Evolutionary conservation across 495 filamentous ascomycete species (phyloP).

Genomic region (Aspergillus incahuasiensis): DNA sequence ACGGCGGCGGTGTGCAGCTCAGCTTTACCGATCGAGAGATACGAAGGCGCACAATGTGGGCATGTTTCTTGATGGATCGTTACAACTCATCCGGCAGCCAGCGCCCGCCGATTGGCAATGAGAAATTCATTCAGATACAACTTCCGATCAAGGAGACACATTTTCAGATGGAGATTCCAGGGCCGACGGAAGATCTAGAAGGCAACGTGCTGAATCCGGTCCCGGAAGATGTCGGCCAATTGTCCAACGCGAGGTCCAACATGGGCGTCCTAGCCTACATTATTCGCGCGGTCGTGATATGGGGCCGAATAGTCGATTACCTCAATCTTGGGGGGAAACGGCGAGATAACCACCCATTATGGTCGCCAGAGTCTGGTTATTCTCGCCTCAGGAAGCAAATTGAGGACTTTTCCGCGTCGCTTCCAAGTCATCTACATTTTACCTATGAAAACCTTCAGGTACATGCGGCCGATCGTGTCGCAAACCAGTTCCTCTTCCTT

Average conservation of each 20-base stretch:
- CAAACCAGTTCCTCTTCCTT: slow-evolving; percentile 91
- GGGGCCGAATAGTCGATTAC: slow-evolving; percentile 86
- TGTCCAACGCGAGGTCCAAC: slow-evolving; percentile 69
- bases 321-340: slow-evolving; percentile 89
- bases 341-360: slow-evolving; percentile 68
- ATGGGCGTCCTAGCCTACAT: slow-evolving; percentile 95
- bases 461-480: slow-evolving; percentile 77
- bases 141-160: slow-evolving; percentile 86
- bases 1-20: slow-evolving; percentile 60
- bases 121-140: slow-evolving; percentile 83
- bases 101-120: slow-evolving; percentile 84
- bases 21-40: slow-evolving; percentile 94
- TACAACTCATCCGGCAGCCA: slow-evolving; percentile 97
- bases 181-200: slow-evolving; percentile 78
- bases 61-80: slow-evolving; percentile 93
- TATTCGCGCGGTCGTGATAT: slow-evolving; percentile 78
- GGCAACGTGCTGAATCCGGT: slow-evolving; percentile 66
- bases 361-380: slow-evolving; percentile 77
- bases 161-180: slow-evolving; percentile 87
- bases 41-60: slow-evolving; percentile 92
- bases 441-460: slow-evolving; percentile 77
- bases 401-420: slow-evolving; percentile 60
- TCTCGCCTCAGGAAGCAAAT: slow-evolving; percentile 64
- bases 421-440: slow-evolving; percentile 69
- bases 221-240: slow-evolving; percentile 55